These are phyloP conservation scores for Aspergillus mulundensis DNA, from an alignment of 495 filamentous ascomycete genomes.

Conservation along the genomic window DNA sequence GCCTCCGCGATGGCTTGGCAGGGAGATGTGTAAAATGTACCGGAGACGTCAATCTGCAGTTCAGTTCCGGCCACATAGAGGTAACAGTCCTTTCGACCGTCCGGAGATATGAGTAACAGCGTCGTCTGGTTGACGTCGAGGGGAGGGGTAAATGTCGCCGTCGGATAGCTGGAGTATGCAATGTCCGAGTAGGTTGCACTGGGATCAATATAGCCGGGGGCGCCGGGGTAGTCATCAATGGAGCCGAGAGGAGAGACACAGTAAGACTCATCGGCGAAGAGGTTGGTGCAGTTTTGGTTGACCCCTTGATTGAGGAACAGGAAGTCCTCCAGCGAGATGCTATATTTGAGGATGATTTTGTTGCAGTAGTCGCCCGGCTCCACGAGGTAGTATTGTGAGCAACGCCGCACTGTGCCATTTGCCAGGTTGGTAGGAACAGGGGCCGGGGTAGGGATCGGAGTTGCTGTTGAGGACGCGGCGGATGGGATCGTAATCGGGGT, in stretches of 20 bases:
- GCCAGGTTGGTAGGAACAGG: constrained; percentile 2
- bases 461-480: not conserved
- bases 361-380: not conserved
- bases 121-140: too few species aligned
- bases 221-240: constrained; percentile 15
- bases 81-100: constrained; percentile 8
- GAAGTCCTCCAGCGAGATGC: not conserved
- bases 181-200: not conserved
- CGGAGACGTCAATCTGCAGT: constrained; percentile 1
- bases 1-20: constrained; percentile 5
- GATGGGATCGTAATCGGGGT: not conserved
- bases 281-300: constrained; percentile 10
- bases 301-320: constrained; percentile 1
- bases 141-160: not conserved
- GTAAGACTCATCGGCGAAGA: not conserved
- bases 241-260: constrained; percentile 2
- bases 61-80: not conserved
- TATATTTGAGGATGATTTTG: not conserved
- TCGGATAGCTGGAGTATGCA: not conserved
- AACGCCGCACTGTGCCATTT: not conserved
- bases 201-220: not conserved
- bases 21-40: not conserved
- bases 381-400: not conserved
- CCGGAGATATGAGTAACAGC: not conserved
- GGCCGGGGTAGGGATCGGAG: not conserved